Evolutionary conservation across 176 grass and related monocot species (phyloP), one percentile per base, ranked within the genome.

Genomic region (Juncus effusus): DNA sequence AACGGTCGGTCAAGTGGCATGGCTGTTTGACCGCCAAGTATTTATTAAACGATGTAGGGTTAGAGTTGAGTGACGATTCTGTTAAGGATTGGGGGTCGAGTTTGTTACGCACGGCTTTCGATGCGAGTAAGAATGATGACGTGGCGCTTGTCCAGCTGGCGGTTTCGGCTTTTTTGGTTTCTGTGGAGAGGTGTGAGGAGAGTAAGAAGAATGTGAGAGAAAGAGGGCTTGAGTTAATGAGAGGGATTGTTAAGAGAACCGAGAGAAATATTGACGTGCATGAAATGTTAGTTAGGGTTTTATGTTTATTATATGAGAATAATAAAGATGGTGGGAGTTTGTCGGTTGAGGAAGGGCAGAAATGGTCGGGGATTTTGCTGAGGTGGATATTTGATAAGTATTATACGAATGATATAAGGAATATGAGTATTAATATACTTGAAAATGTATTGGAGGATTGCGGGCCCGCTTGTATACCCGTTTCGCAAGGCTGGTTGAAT

Each of bases 1-100:
- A 97, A 80, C 91, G 93, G 83, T 89, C 88, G 47, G 93, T 97
- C 13, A 97, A 89, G 67, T 97, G 93, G 93, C 93, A 97, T 81
- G 93, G 87, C 76, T 64, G 79, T 59, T 74, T 97, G 60, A 85
- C 86, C 11, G 88, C 93, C 80, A 82, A 68, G 60, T 76, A 87
- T 77, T 85, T 92, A 72, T 84, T 97, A 67, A 85, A 84, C 63
- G 93, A 92, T 56, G 45, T 61, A 54, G 91, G 82, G 64, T 77
- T 92, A 67, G 73, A 79, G 19, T 40, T 92, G 68, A 82, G 79
- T 66, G 19, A 47, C 2, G 66, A 74, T 67, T 89, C 84, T 44
- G 77, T 97, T 62, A 82, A 84, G 81, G 84, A 92, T 36, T 97
- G 93, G 93, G 81, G 85, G 67, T 84, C 61, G 2, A 91, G 93